Percentiles rank a stretch among this genome's conserved stretches.
Evolutionary conservation across 2,329 filamentous ascomycete genomes (phyloP).

Genomic region (Talaromyces amestolkiae): DNA sequence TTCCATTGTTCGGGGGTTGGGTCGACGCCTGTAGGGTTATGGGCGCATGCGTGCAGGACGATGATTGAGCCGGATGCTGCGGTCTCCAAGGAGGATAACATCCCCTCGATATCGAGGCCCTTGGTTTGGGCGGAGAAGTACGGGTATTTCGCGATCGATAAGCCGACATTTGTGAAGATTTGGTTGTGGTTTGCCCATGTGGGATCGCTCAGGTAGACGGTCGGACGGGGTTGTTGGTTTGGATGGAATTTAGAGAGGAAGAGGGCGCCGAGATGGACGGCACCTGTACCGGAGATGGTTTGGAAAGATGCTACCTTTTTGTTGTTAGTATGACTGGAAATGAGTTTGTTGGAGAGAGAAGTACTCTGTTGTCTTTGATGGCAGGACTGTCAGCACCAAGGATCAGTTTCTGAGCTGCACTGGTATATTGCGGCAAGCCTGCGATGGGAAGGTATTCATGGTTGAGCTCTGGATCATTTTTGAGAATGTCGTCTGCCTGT

Average conservation of each 20-base stretch:
- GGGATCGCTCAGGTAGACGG: slow-evolving; percentile 87
- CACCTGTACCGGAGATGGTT: slow-evolving; percentile 95
- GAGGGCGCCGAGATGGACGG: slow-evolving; percentile 85
- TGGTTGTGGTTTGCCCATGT: slow-evolving; percentile 99
- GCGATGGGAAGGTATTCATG: slow-evolving; percentile 98
- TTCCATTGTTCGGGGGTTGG: slow-evolving; percentile 93
- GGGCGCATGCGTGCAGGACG: slow-evolving; percentile 89
- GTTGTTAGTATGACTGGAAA: not conserved
- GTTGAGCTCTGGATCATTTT: slow-evolving; percentile 84
- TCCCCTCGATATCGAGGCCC: slow-evolving; percentile 87
- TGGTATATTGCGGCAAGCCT: slow-evolving; percentile 79
- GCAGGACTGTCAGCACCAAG: slow-evolving; percentile 77
- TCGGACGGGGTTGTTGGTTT: slow-evolving; percentile 56
- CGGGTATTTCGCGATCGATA: slow-evolving; percentile 78
- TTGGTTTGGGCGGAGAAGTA: slow-evolving; percentile 90
- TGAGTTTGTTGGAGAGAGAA: slow-evolving; percentile 22
- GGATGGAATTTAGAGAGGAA: slow-evolving; percentile 93
- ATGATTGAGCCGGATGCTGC: slow-evolving; percentile 81
- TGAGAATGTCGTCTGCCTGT: slow-evolving; percentile 86
- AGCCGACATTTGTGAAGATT: slow-evolving; percentile 88
- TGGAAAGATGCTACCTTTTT: slow-evolving; percentile 71
- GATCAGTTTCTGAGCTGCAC: slow-evolving; percentile 86
- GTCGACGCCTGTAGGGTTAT: slow-evolving; percentile 97
- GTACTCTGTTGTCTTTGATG: slow-evolving; percentile 74
- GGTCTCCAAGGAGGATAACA: slow-evolving; percentile 67